Conservation (phyloP, 2,329 filamentous ascomycete genomes). For the Neofusicoccum kwambonambiense region DNA sequence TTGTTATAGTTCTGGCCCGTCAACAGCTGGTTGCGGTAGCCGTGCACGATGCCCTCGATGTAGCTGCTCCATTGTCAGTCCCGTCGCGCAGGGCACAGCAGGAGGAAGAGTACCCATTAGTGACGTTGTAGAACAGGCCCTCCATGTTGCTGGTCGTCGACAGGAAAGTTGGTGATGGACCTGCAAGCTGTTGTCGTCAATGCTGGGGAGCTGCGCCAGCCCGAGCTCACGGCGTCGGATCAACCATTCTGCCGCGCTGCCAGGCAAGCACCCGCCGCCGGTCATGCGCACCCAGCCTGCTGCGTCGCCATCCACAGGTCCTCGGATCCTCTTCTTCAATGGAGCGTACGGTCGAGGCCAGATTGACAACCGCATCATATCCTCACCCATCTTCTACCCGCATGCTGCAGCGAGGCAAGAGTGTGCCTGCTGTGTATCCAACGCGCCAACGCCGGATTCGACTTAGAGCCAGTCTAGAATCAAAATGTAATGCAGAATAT, state of each 20-base stretch:
- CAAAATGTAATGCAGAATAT: too few species aligned
- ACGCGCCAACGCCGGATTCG: too few species aligned
- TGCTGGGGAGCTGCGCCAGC: slow-evolving; percentile 11
- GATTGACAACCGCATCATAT: too few species aligned
- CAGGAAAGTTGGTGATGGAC: slow-evolving; percentile 8
- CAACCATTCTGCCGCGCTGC: not conserved
- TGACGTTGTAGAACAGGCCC: slow-evolving; percentile 90
- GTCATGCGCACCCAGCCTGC: too few species aligned
- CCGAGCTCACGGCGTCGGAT: not conserved
- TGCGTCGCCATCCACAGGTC: too few species aligned
- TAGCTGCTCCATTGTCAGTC: slow-evolving; percentile 60
- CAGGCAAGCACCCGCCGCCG: too few species aligned
- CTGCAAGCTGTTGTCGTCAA: slow-evolving; percentile 17
- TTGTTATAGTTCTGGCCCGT: slow-evolving; percentile 91
- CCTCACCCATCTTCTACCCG: too few species aligned
- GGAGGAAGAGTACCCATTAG: slow-evolving; percentile 68
- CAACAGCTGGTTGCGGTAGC: slow-evolving; percentile 91
- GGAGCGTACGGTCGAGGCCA: too few species aligned
- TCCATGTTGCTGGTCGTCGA: slow-evolving; percentile 61
- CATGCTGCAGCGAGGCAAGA: too few species aligned
- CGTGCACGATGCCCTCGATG: slow-evolving; percentile 94
- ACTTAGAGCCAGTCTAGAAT: too few species aligned
- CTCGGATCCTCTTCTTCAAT: too few species aligned
- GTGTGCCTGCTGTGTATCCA: too few species aligned
- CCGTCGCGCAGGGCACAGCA: not conserved